Evolutionary conservation across 495 filamentous ascomycete genomes (phyloP).

Genomic region (Annulohypoxylon moriforme): DNA sequence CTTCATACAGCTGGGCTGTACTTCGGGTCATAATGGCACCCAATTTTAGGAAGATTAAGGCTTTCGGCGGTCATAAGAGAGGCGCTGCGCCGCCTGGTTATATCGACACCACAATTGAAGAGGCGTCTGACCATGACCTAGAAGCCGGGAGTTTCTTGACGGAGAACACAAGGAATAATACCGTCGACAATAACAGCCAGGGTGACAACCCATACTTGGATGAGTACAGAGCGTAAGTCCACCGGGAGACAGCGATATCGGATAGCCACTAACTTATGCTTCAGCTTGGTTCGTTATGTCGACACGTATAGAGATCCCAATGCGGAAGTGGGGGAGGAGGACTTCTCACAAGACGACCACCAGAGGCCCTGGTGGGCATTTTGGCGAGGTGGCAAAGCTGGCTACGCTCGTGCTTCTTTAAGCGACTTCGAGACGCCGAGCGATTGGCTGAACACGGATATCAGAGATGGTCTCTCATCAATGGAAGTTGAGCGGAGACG

Average conservation of each 20-base stretch:
- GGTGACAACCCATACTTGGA: slow-evolving; percentile 48
- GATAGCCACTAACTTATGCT: slow-evolving; percentile 7
- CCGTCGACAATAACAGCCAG: slow-evolving; percentile 26
- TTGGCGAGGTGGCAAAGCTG: slow-evolving; percentile 57
- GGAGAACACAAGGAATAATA: slow-evolving; percentile 41
- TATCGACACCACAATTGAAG: slow-evolving; percentile 32
- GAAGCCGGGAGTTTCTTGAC: slow-evolving; percentile 44
- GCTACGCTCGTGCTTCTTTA: slow-evolving; percentile 51
- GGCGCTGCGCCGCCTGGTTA: slow-evolving; percentile 22
- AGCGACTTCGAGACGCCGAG: slow-evolving; percentile 59
- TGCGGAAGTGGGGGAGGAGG: slow-evolving; percentile 66
- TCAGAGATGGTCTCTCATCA: slow-evolving; percentile 70
- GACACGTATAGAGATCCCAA: slow-evolving; percentile 72
- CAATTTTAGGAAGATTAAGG: slow-evolving; percentile 41
- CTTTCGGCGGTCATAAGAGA: slow-evolving; percentile 32
- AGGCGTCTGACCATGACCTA: slow-evolving; percentile 33
- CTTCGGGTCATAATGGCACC: slow-evolving; percentile 43
- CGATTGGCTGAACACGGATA: slow-evolving; percentile 78
- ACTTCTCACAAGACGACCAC: slow-evolving; percentile 56
- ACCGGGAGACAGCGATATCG: not conserved
- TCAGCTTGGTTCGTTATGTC: slow-evolving; percentile 70
- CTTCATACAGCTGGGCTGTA: slow-evolving; percentile 47
- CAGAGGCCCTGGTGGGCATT: slow-evolving; percentile 67
- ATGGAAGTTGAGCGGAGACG: slow-evolving; percentile 73
- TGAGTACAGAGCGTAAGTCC: slow-evolving; percentile 52